phyloP scores from a whole-genome alignment of 129 eudicot genomes.

The Dittrichia graveolens region DNA sequence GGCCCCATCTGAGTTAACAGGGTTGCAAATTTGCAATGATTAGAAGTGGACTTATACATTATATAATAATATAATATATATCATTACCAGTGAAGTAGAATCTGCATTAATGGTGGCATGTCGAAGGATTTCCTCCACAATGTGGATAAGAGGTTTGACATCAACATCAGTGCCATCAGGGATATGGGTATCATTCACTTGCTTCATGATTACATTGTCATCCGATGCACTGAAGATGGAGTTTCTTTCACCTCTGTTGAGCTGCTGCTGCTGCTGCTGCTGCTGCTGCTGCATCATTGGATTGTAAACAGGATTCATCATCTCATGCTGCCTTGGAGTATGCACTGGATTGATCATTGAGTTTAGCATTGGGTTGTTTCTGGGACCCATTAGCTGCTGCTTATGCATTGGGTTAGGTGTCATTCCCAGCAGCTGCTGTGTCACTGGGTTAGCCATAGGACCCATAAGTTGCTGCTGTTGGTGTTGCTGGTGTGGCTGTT shows the following conservation, averaged over 20 bases:
- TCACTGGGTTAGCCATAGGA: conserved; percentile 35
- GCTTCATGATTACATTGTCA: conserved; percentile 62
- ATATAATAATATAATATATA: not conserved
- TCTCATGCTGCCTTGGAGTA: conserved; percentile 36
- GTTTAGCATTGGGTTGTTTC: conserved; percentile 29
- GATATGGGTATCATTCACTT: conserved; percentile 49
- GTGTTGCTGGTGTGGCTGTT: conserved; percentile 29
- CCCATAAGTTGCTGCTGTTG: conserved; percentile 36
- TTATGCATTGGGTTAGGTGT: conserved; percentile 34
- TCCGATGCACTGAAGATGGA: conserved; percentile 58
- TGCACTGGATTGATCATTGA: conserved; percentile 25
- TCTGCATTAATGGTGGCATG: conserved; percentile 44
- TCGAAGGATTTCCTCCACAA: conserved; percentile 57
- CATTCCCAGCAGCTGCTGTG: conserved; percentile 36
- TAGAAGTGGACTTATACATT: not conserved
- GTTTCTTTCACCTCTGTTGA: conserved; percentile 43
- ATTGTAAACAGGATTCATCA: conserved; percentile 30
- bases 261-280: conserved; percentile 37
- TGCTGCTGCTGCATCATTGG: conserved; percentile 37
- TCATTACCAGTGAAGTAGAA: conserved; percentile 28
- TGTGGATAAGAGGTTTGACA: conserved; percentile 58
- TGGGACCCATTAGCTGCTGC: conserved; percentile 36
- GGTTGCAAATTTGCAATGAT: no score
- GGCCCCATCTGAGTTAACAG: no score
- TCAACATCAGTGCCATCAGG: conserved; percentile 63